Evolutionary conservation across 352 stramenopile genomes (phyloP).

Genomic region (Discostella stelligera): DNA sequence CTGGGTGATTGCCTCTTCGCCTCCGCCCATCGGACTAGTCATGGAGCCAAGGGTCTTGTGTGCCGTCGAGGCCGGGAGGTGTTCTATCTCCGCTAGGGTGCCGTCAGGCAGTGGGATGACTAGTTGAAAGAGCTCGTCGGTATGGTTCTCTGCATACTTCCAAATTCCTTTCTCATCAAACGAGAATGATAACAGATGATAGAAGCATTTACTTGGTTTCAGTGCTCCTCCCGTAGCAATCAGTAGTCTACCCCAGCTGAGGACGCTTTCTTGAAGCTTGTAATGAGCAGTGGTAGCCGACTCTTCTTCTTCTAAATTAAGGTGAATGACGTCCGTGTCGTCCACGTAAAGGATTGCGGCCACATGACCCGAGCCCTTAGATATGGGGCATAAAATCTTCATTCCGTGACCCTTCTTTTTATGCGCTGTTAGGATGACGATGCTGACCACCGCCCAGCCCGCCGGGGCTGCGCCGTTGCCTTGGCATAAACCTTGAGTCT

Average conservation of each 20-base stretch:
- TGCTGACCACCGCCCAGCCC: constrained; percentile 16
- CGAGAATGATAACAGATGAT: neutral
- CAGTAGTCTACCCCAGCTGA: neutral
- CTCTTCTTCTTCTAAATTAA: constrained; percentile 9
- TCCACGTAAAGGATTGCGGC: constrained; percentile 17
- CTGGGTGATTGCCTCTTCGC: neutral
- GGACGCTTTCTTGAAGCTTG: neutral
- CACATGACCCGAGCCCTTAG: constrained; percentile 1
- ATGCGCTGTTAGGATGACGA: constrained; percentile 8
- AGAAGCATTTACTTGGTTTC: constrained; percentile 12
- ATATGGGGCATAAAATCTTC: constrained; percentile 22
- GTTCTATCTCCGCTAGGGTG: neutral
- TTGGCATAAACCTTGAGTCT: constrained; percentile 4
- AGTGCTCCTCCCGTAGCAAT: constrained; percentile 15
- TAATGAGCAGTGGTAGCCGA: neutral
- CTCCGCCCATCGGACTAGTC: constrained; percentile 2
- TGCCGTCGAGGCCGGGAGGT: neutral
- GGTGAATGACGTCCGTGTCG: constrained; percentile 15
- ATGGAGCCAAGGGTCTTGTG: constrained; percentile 21
- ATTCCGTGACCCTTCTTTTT: constrained; percentile 4
- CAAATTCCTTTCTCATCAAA: neutral
- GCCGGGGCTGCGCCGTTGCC: constrained; percentile 14
- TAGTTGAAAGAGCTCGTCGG: too few species aligned
- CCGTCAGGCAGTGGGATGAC: constrained; percentile 20
- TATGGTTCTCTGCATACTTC: neutral